Conservation (phyloP, 2,329 filamentous ascomycete genomes). For the Alternaria gaisen region DNA sequence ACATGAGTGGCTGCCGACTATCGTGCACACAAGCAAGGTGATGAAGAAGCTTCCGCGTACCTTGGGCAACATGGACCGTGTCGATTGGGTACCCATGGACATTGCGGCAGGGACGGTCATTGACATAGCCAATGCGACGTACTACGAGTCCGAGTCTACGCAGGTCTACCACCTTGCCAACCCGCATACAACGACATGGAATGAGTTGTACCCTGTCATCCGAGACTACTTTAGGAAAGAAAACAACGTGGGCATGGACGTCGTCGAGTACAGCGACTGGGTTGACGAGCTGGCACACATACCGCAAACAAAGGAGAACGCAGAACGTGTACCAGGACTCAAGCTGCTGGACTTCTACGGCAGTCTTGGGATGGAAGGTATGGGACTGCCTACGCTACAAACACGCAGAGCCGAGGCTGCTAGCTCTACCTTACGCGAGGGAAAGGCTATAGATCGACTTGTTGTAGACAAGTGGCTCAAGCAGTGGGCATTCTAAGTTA, state of each 20-base stretch:
- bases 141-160: background rate
- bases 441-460: background rate
- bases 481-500: constrained; percentile 2
- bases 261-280: constrained; percentile 2
- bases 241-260: background rate
- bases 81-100: constrained; percentile 42
- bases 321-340: constrained; percentile 3
- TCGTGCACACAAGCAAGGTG: constrained; percentile 31
- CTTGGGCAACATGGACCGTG: constrained; percentile 19
- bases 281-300: constrained; percentile 2
- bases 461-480: constrained; percentile 2
- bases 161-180: constrained; percentile 13
- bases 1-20: constrained; percentile 40
- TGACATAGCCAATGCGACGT: constrained; percentile 2
- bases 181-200: constrained; percentile 3
- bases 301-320: constrained; percentile 6
- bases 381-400: background rate
- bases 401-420: background rate
- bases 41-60: constrained; percentile 33
- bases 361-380: background rate
- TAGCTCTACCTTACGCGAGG: background rate
- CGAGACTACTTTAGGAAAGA: background rate
- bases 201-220: constrained; percentile 1
- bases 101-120: constrained; percentile 1
- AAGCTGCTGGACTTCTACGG: constrained; percentile 10